Base-by-base conservation (phyloP, 1,284 basidiomycete species). In the Schizophyllum commune region DNA sequence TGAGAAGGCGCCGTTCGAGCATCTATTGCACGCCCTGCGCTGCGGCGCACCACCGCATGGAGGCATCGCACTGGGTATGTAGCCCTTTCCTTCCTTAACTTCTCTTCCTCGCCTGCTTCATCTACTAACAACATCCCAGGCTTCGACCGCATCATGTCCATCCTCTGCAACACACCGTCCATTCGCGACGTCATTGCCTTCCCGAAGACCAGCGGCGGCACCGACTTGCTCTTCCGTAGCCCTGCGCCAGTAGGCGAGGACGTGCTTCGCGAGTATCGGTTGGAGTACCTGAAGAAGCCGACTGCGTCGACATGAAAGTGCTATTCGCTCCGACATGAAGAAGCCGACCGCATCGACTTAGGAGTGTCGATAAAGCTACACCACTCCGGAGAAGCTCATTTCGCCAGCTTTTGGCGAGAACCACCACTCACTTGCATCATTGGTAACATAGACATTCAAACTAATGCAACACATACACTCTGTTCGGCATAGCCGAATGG, bases 131-230 rank as follows among this genome's bases (percentile, higher is more conserved):
- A 33, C 21, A 58, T 58, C 64, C 55, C 70, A 94, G 93, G 96
- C 47, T 93, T 98, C 67, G 96, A 98, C 78, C 85, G 95, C 52
- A 78, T 98, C 64, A 89, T 97, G 83, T 83, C 94, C 17, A 93
- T 96, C 66, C 81, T 98, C 1, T 94, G 92, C 76, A 85, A 87
- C 63, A 83, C 92, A 0, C 80, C 84, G 62, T 91, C 89, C 32
- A 98, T 98, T 66, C 82, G 94, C 63, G 95, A 98, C 71, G 95
- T 98, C 65, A 97, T 98, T 67, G 95, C 95, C 8, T 98, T 98
- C 78, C 95, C 95, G 4, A 98, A 98, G 78, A 91, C 90, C 6
- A 84, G 84, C 21, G 82, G 78, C 55, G 95, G 95, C 13, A 81
- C 84, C n/a, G 95, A 98, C 73, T 83, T 88, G 56, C 83, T 97